Base-by-base conservation (phyloP, 805 yeast genomes). In the Candida saitoana region DNA sequence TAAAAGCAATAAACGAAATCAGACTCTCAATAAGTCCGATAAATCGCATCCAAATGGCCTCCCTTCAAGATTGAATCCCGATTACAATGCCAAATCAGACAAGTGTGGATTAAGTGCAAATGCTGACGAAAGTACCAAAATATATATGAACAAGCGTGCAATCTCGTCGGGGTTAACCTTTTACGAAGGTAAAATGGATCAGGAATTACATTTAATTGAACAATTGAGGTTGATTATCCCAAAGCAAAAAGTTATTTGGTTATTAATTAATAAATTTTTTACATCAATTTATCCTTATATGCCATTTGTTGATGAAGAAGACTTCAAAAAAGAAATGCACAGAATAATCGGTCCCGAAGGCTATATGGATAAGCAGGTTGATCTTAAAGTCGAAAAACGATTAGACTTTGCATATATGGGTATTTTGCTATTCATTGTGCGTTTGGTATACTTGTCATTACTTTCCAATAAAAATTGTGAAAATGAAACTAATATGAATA, bases 221-320 rank as follows among this genome's bases (percentile, higher is more conserved):
- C 62, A 69, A 12, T 65, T 71, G 18, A 60, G 64, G 40, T 58
- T 63, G 18, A 54, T 70, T 3, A 49, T 83, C 36, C 90, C 90
- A 0, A 69, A 64, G 20, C 74, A 76, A 49, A 69, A 67, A 43
- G 70, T 78, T 1, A 67, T 82, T 6, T 77, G 84, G 77, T 52
- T 71, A 35, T 63, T 80, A 38, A 62, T 83, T 20, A 78, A 80
- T 44, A 64, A 80, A 47, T 84, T 77, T 48, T 84, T 84, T 54
- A 69, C 68, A 8, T 67, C 71, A 25, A 60, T 83, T 4, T 84
- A 84, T 55, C 74, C 85, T 11, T 80, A 75, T 43, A 67, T 83
- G 50, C 90, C 93, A 2, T 79, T 75, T 47, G 60, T 83, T 25
- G 88, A 83, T 57, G 87, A 83, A 54, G 62, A 50, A 40, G 65